phyloP scores from a whole-genome alignment of 441 rosid species.

The Omphalea diandra region DNA sequence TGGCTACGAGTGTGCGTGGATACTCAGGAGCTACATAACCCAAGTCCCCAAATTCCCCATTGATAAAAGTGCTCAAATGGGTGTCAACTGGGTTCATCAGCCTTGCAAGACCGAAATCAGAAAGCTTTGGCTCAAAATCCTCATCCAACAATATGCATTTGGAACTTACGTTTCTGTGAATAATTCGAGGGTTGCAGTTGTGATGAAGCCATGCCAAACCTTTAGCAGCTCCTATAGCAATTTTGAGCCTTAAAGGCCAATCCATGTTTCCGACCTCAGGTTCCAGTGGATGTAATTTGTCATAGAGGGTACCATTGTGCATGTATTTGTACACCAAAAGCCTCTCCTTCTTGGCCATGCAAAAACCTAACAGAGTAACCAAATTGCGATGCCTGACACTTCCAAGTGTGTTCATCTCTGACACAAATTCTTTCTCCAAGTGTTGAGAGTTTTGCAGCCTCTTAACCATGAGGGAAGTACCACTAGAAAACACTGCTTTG shows the following conservation, averaged over 20 bases:
- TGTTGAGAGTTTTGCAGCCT: too few species aligned
- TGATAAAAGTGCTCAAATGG: slow-evolving; percentile 76
- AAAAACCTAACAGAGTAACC: slow-evolving; percentile 34
- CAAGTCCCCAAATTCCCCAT: slow-evolving; percentile 83
- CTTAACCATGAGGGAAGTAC: too few species aligned
- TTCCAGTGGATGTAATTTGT: too few species aligned
- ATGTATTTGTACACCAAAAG: neutral
- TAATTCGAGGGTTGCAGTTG: slow-evolving; percentile 74
- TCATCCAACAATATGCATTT: slow-evolving; percentile 65
- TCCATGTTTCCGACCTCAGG: slow-evolving; percentile 39
- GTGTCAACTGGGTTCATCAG: slow-evolving; percentile 83
- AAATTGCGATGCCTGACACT: slow-evolving; percentile 30
- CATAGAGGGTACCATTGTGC: neutral
- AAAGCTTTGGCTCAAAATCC: slow-evolving; percentile 72
- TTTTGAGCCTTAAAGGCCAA: slow-evolving; percentile 75
- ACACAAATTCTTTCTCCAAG: slow-evolving; percentile 19
- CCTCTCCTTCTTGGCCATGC: slow-evolving; percentile 22
- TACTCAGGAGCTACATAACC: slow-evolving; percentile 91
- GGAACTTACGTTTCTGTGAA: slow-evolving; percentile 80
- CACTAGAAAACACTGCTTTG: too few species aligned
- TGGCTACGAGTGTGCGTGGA: slow-evolving; percentile 71
- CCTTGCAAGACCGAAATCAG: slow-evolving; percentile 85
- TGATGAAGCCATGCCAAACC: slow-evolving; percentile 93
- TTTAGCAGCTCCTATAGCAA: slow-evolving; percentile 63
- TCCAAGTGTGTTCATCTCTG: slow-evolving; percentile 29